Conservation (phyloP, 1,284 basidiomycete species). For the Ustilago nuda region DNA sequence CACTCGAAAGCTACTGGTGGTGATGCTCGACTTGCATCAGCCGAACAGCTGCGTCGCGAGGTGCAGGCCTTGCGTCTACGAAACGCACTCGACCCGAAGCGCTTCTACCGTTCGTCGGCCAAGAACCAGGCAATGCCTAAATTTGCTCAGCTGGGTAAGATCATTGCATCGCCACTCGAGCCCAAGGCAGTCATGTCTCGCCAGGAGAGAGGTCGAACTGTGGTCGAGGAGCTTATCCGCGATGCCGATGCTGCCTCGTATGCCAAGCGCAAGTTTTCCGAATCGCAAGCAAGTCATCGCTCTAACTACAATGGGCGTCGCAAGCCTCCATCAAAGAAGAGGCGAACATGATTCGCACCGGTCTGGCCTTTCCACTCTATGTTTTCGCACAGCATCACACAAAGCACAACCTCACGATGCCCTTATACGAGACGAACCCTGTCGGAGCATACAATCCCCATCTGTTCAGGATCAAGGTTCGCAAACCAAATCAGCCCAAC, state of each 20-base stretch:
- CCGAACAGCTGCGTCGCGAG: slow-evolving; percentile 81
- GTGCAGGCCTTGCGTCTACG: slow-evolving; percentile 90
- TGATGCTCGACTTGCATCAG: slow-evolving; percentile 59
- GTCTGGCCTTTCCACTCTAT: not conserved
- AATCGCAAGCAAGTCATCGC: slow-evolving; percentile 68
- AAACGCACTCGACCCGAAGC: slow-evolving; percentile 93
- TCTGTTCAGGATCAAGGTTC: not conserved
- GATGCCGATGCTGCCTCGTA: slow-evolving; percentile 87
- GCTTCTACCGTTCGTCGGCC: slow-evolving; percentile 90
- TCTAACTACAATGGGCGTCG: slow-evolving; percentile 43
- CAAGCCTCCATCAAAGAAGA: slow-evolving; percentile 44
- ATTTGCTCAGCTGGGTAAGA: slow-evolving; percentile 89
- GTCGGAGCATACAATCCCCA: not conserved
- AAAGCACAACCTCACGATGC: slow-evolving; percentile 16
- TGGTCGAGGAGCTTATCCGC: slow-evolving; percentile 88
- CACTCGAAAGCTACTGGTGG: slow-evolving; percentile 50
- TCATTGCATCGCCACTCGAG: slow-evolving; percentile 84
- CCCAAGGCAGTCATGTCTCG: slow-evolving; percentile 78
- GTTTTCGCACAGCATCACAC: not conserved
- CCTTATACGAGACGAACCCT: not conserved
- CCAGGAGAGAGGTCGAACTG: slow-evolving; percentile 79
- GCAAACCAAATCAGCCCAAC: too few relatives aligned
- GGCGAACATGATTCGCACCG: slow-evolving; percentile 16
- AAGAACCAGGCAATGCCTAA: slow-evolving; percentile 75
- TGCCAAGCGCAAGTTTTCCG: slow-evolving; percentile 92